Evolutionary conservation across 768 basidiomycete species (phyloP).

Genomic region (Agrocybe chaxingu): DNA sequence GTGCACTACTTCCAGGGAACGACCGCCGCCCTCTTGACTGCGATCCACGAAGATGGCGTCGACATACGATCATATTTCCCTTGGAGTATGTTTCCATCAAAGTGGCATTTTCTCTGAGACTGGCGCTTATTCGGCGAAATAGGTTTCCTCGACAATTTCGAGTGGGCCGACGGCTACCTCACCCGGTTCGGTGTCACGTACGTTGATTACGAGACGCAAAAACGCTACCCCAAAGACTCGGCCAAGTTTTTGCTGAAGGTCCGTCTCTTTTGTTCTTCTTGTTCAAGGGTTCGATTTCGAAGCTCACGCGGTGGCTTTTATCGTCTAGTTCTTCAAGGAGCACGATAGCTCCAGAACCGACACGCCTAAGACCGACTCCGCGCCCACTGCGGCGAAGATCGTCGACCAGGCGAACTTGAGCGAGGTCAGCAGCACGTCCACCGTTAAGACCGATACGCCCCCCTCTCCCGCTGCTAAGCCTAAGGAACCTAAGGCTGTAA

Average conservation of each 20-base stretch:
- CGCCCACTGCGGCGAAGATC: conserved; percentile 9
- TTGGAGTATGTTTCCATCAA: conserved; percentile 47
- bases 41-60: conserved; percentile 62
- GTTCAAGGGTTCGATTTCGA: background rate
- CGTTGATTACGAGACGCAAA: conserved; percentile 67
- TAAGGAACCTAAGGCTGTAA: background rate
- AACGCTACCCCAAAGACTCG: conserved; percentile 62
- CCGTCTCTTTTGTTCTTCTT: background rate
- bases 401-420: conserved; percentile 19
- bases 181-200: conserved; percentile 73
- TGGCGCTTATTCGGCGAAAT: conserved; percentile 6
- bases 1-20: conserved; percentile 66
- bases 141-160: conserved; percentile 72
- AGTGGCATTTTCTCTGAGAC: background rate
- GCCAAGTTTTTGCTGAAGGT: conserved; percentile 54
- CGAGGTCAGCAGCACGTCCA: conserved; percentile 22
- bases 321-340: conserved; percentile 37
- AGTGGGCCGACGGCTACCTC: conserved; percentile 71
- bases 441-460: conserved; percentile 14
- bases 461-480: conserved; percentile 9
- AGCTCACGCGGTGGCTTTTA: background rate
- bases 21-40: conserved; percentile 48
- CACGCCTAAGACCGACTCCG: conserved; percentile 9
- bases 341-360: conserved; percentile 23
- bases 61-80: conserved; percentile 63